Conservation (phyloP, 1,139 yeast genomes). For the Trichomonascaceae sp. region DNA sequence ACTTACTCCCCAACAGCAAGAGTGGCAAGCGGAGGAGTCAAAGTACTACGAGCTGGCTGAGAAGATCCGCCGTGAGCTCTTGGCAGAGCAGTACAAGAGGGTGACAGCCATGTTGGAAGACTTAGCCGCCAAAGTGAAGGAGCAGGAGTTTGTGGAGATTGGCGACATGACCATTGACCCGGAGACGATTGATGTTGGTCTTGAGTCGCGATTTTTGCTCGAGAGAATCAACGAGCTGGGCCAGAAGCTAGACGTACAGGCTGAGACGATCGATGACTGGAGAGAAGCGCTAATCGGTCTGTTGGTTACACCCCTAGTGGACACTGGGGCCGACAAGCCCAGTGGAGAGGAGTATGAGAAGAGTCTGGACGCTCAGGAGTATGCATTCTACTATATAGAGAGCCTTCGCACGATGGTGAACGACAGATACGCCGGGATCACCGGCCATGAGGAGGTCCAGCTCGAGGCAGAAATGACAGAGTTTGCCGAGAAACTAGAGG, state of each 20-base stretch:
- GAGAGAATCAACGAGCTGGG: conserved; percentile 14
- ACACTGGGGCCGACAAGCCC: conserved; percentile 33
- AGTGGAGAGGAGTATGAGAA: conserved; percentile 71
- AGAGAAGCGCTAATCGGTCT: conserved; percentile 33
- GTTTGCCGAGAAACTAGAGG: conserved; percentile 9
- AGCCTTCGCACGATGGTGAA: conserved; percentile 41
- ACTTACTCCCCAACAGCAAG: no score
- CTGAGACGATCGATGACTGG: conserved; percentile 43
- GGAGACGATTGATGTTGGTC: conserved; percentile 17
- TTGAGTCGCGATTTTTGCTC: conserved; percentile 13
- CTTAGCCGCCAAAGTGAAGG: conserved; percentile 8
- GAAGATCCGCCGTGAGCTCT: conserved; percentile 37
- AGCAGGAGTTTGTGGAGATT: conserved; percentile 15
- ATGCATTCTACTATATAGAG: conserved; percentile 50
- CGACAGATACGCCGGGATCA: conserved; percentile 41
- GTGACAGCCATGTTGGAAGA: conserved; percentile 17
- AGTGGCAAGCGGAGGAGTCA: conserved; percentile 29
- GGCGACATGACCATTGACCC: conserved; percentile 14
- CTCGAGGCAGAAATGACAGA: conserved; percentile 6
- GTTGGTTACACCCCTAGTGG: conserved; percentile 35
- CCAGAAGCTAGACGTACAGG: conserved; percentile 41
- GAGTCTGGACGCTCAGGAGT: conserved; percentile 62
- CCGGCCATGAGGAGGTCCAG: no score
- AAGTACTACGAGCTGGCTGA: conserved; percentile 55
- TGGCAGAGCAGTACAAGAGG: conserved; percentile 33